These are phyloP conservation scores for Breynia disticha DNA, from an alignment of 441 rosid species.

Conservation along the genomic window DNA sequence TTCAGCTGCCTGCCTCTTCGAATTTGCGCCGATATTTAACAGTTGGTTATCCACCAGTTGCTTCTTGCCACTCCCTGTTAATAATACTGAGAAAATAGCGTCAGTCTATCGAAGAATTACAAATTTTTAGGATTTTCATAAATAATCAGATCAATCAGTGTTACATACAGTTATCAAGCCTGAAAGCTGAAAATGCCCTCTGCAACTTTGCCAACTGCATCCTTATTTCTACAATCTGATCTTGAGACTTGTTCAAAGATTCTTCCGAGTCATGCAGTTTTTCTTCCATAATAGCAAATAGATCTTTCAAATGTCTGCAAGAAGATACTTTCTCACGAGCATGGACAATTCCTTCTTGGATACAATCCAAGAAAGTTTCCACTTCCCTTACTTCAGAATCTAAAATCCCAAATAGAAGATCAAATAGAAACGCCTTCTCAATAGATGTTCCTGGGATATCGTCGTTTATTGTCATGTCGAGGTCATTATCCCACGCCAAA, in stretches of 20 bases:
- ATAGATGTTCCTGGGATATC: conserved; percentile 32
- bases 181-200: conserved; percentile 44
- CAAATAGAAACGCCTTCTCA: conserved; percentile 64
- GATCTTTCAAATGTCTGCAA: conserved; percentile 37
- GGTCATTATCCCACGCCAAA: conserved; percentile 54
- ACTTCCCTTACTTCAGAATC: conserved; percentile 76
- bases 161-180: conserved; percentile 51
- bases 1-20: conserved; percentile 35
- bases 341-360: conserved; percentile 58
- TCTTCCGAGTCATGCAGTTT: conserved; percentile 52
- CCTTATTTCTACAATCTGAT: conserved; percentile 55
- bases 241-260: conserved; percentile 51
- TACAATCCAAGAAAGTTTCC: conserved; percentile 51
- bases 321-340: conserved; percentile 52
- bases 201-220: conserved; percentile 54
- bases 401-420: conserved; percentile 57
- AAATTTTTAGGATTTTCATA: neutral
- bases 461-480: conserved; percentile 34
- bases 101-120: too few species aligned
- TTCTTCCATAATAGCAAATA: conserved; percentile 30
- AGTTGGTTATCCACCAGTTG: conserved; percentile 27
- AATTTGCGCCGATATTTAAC: conserved; percentile 25
- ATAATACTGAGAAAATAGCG: neutral
- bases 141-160: conserved; percentile 4
- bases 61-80: conserved; percentile 49